Conservation (phyloP, 1,284 basidiomycete species). For the Cutaneotrichosporon cyanovorans region DNA sequence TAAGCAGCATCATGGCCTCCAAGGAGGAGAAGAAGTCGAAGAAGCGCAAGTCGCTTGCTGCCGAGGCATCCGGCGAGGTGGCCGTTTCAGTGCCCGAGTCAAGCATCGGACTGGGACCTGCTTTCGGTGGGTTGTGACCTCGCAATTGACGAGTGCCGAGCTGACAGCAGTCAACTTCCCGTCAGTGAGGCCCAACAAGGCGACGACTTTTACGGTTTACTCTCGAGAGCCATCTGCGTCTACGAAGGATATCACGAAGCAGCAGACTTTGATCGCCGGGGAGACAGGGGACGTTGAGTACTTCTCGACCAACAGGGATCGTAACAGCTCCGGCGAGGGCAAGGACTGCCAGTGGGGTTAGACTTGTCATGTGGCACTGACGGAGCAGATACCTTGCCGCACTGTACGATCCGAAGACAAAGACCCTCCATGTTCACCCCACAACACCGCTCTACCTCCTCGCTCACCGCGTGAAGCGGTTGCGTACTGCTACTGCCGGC, state of each 20-base stretch:
- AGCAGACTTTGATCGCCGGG: conserved; percentile 57
- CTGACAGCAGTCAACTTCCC: conserved; percentile 62
- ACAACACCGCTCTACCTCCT: conserved; percentile 67
- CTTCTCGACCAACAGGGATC: conserved; percentile 50
- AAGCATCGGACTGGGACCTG: conserved; percentile 54
- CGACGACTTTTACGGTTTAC: conserved; percentile 62
- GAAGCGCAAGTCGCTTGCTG: conserved; percentile 33
- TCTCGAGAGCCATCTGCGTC: conserved; percentile 42
- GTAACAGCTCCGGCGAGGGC: conserved; percentile 48
- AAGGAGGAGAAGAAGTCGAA: conserved; percentile 22
- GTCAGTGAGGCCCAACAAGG: conserved; percentile 55
- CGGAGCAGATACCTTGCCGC: conserved; percentile 44
- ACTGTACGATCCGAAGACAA: conserved; percentile 59
- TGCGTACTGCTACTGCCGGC: conserved; percentile 49
- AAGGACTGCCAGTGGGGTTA: conserved; percentile 40
- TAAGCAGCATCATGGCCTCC: conserved; percentile 6
- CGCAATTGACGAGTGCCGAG: neutral
- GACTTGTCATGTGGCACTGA: conserved; percentile 49
- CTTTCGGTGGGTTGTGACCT: conserved; percentile 54
- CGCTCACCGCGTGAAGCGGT: conserved; percentile 68
- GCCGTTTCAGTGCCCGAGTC: neutral
- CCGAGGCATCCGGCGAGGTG: neutral
- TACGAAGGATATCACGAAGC: conserved; percentile 48
- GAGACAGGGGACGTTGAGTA: conserved; percentile 62
- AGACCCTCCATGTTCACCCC: conserved; percentile 57